Base-by-base conservation (phyloP, 2,329 filamentous ascomycete species). In the Leptographium flavum region DNA sequence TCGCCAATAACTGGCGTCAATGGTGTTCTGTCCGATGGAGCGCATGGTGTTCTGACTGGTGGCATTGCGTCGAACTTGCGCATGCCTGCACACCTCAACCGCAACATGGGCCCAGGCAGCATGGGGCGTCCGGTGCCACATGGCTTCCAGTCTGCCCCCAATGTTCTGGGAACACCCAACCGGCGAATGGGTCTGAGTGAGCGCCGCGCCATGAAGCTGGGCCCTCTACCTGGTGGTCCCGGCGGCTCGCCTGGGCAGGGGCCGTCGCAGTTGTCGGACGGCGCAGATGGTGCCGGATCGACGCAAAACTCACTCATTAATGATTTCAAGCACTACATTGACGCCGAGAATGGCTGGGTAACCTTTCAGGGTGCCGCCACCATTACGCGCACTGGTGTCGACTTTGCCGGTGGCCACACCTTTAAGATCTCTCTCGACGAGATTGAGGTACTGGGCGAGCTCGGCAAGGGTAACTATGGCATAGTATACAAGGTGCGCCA, bases 391-490 rank as follows among this genome's bases (percentile, higher is more conserved):
- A 79, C 83, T 15, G 92, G 92, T 23, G 88, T 98, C 50, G 83
- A 96, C 57, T 98, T 98, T 58, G 81, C 83, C 22, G 87, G 83
- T 47, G 92, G 92, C 3, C 83, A 81, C 45, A 87, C 80, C 17
- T 96, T 98, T 63, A 87, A 74, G 57, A 96, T 98, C 57, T 96
- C 90, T 4, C 70, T 98, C 36, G 90, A 98, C 57, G 90, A 98
- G 61, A 84, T 98, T 6, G 87, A 96, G 55, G 90, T 86, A 1
- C 60, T 96, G 47, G 87, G 90, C 50, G 92, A 98, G 66, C 68
- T 98, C 13, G 92, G 92, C 39, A 98, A 96, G 63, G 92, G 92
- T 35, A 98, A 98, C 60, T 98, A 98, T 56, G 92, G 92, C 49
- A 96, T 90, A 1, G 92, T 98, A 4, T 96, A 94, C 72, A 95